Conservation (phyloP, 2,329 filamentous ascomycete genomes). For the Botrytis sinoallii region DNA sequence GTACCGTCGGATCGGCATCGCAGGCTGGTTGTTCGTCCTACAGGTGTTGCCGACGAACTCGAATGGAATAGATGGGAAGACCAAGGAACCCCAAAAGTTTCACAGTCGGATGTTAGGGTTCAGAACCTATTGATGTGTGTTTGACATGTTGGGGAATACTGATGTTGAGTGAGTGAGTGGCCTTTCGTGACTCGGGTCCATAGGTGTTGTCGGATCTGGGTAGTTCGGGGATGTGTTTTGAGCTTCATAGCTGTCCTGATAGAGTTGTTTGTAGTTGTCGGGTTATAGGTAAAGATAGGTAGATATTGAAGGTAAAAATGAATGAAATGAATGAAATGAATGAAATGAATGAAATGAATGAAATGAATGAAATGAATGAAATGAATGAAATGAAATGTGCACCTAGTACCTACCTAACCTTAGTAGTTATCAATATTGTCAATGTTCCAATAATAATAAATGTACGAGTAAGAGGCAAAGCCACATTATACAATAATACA, state of each 20-base stretch:
- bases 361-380: too few species aligned
- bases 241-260: background rate
- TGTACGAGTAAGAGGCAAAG: background rate
- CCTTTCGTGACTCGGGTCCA: background rate
- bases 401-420: too few species aligned
- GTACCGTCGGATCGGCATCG: background rate
- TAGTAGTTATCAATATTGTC: background rate
- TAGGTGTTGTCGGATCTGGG: background rate
- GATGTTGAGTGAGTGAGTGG: background rate
- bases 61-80: background rate
- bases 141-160: background rate
- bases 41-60: background rate
- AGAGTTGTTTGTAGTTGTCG: background rate
- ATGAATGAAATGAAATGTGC: background rate
- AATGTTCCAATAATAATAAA: background rate
- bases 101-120: background rate
- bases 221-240: background rate
- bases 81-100: background rate
- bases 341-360: background rate
- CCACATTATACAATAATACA: background rate
- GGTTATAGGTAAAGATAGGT: background rate
- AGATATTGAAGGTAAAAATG: background rate
- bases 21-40: too few species aligned
- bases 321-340: background rate
- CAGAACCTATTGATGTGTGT: background rate